Evolutionary conservation across 176 grass and related monocot genomes (phyloP).

Genomic region (Zoysia japonica): DNA sequence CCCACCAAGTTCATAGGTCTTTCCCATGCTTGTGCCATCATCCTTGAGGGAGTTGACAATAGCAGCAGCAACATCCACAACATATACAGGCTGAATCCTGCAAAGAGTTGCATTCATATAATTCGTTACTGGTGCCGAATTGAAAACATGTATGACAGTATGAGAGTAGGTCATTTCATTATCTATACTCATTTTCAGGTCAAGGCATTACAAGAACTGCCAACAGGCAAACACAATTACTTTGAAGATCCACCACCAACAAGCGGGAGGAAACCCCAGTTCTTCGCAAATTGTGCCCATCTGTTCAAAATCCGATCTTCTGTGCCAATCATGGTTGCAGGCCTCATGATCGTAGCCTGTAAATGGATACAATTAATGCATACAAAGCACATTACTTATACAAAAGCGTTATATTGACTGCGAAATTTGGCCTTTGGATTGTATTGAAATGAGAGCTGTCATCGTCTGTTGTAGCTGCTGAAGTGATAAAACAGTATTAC

Average conservation of each 20-base stretch:
- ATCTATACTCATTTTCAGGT: conserved; percentile 27
- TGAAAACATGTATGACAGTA: neutral
- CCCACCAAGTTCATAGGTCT: conserved; percentile 88
- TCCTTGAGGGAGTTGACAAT: conserved; percentile 93
- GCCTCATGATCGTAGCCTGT: conserved; percentile 96
- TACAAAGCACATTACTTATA: conserved; percentile 5
- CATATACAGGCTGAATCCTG: conserved; percentile 97
- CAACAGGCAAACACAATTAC: conserved; percentile 52
- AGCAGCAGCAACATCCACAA: conserved; percentile 87
- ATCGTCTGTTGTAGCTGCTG: neutral
- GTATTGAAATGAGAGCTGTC: conserved; percentile 8
- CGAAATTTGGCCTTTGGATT: neutral
- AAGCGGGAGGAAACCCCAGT: conserved; percentile 81
- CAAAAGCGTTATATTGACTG: conserved; percentile 14
- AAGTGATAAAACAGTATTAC: conserved; percentile 42
- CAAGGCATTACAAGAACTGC: neutral
- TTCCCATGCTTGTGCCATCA: conserved; percentile 90
- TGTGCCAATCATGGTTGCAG: conserved; percentile 79
- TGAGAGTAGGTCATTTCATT: conserved; percentile 15
- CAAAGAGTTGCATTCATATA: conserved; percentile 40
- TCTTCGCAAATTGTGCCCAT: conserved; percentile 91
- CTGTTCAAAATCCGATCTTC: conserved; percentile 93
- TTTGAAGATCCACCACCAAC: conserved; percentile 70
- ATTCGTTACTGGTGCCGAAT: conserved; percentile 7
- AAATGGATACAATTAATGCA: conserved; percentile 9